Conservation (phyloP, 2,329 filamentous ascomycete genomes). For the Teratosphaeria gauchensis region DNA sequence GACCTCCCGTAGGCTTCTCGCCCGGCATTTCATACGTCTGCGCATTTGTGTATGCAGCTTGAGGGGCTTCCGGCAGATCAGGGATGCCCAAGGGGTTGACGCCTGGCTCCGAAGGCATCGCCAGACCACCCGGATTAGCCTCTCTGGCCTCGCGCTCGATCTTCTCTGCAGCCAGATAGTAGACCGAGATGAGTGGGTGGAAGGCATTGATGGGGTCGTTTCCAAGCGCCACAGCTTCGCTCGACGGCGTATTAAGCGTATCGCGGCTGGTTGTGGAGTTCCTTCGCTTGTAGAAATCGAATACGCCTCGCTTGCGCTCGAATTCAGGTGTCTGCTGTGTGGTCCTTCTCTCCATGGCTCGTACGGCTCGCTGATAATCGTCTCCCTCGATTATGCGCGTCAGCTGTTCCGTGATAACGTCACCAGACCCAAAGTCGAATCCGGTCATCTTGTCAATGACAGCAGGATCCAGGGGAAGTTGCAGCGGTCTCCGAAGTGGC, state of each 20-base stretch:
- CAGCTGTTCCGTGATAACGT: constrained; percentile 72
- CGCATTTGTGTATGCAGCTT: constrained; percentile 80
- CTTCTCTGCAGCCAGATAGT: constrained; percentile 94
- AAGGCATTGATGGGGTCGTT: constrained; percentile 87
- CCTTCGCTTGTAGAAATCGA: constrained; percentile 93
- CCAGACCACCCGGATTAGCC: constrained; percentile 49
- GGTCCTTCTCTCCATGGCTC: constrained; percentile 57
- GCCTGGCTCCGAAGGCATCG: constrained; percentile 47
- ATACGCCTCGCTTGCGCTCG: constrained; percentile 89
- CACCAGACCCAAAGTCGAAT: constrained; percentile 88
- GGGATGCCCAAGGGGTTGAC: constrained; percentile 52
- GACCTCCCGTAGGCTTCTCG: constrained; percentile 74
- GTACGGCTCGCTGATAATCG: constrained; percentile 82
- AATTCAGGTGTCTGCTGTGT: constrained; percentile 47
- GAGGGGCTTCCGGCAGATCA: constrained; percentile 63
- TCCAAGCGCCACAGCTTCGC: constrained; percentile 72
- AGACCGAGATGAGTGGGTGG: constrained; percentile 83
- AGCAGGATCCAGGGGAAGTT: constrained; percentile 69
- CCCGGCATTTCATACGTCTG: constrained; percentile 79
- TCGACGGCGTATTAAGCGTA: constrained; percentile 72
- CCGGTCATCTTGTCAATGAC: constrained; percentile 92
- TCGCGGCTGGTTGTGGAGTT: constrained; percentile 85
- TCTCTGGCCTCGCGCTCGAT: constrained; percentile 64
- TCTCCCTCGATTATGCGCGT: constrained; percentile 83
- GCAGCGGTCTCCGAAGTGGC: constrained; percentile 72